phyloP scores from a whole-genome alignment of 2,329 filamentous ascomycete species.

The Dichotomopilus funicola region DNA sequence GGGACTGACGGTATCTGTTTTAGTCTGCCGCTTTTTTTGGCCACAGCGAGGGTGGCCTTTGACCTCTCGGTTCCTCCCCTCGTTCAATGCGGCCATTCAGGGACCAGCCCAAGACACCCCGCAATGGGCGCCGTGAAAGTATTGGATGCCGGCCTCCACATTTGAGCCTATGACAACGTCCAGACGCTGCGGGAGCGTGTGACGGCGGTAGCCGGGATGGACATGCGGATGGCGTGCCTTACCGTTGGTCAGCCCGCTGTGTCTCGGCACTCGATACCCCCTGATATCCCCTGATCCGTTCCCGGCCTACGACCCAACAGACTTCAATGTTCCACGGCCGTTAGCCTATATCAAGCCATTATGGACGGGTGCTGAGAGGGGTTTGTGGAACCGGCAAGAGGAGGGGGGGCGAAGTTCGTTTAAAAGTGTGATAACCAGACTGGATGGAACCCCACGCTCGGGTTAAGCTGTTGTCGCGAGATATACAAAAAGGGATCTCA shows the following conservation, averaged over 20 bases:
- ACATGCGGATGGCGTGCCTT: neutral
- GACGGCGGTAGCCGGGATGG: neutral
- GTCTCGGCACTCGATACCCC: constrained; percentile 2
- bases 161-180: constrained; percentile 3
- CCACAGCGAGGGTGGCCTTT: too few relatives aligned
- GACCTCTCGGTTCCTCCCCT: too few relatives aligned
- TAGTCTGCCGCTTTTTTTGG: too few relatives aligned
- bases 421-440: neutral
- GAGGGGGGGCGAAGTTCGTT: neutral
- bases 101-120: constrained; percentile 1
- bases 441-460: neutral
- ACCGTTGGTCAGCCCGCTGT: neutral
- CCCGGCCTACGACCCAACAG: neutral
- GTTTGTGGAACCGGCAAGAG: neutral
- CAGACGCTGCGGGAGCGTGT: constrained; percentile 1
- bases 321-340: neutral
- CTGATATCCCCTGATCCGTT: neutral
- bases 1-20: too few relatives aligned
- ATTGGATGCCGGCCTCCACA: neutral
- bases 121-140: constrained; percentile 1
- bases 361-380: neutral
- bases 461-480: neutral
- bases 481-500: neutral
- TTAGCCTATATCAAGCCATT: neutral
- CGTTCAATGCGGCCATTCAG: neutral